phyloP scores from a whole-genome alignment of 371 early-diverging fungal species.

The Blastocladiella emersonii region DNA sequence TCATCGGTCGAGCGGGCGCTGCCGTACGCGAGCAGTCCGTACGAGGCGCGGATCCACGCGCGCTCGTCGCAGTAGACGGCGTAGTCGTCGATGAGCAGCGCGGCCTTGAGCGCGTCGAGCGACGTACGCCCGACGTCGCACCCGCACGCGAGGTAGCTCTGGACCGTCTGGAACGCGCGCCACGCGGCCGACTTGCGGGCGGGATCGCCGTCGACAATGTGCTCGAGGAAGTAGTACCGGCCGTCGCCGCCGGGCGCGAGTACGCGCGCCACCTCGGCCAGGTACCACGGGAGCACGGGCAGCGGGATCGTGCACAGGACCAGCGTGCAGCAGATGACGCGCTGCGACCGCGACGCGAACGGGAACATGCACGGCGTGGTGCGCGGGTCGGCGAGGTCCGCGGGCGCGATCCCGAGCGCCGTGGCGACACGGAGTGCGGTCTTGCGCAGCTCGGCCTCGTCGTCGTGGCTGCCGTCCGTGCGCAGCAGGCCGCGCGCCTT shows the following conservation, averaged over 20 bases:
- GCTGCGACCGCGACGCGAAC: background rate
- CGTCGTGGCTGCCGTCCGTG: background rate
- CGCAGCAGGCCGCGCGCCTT: background rate
- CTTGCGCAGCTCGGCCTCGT: background rate
- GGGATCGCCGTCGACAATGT: background rate
- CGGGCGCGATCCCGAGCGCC: background rate
- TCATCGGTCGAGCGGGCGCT: background rate
- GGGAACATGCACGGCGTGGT: background rate
- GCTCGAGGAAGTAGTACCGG: background rate
- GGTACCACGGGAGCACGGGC: background rate
- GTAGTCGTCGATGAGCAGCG: background rate
- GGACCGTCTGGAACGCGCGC: background rate
- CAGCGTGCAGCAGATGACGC: background rate
- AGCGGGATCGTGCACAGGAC: background rate
- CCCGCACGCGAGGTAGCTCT: background rate
- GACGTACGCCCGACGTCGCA: background rate
- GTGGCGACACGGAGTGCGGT: background rate
- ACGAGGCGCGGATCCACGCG: background rate
- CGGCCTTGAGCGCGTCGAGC: background rate
- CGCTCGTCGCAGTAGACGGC: background rate
- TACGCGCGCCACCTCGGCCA: background rate
- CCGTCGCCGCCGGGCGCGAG: background rate
- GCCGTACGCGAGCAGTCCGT: background rate
- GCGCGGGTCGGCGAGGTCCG: background rate
- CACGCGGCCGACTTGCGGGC: background rate